Base-by-base conservation (phyloP, 2,329 filamentous ascomycete genomes). In the Alternaria longipes region DNA sequence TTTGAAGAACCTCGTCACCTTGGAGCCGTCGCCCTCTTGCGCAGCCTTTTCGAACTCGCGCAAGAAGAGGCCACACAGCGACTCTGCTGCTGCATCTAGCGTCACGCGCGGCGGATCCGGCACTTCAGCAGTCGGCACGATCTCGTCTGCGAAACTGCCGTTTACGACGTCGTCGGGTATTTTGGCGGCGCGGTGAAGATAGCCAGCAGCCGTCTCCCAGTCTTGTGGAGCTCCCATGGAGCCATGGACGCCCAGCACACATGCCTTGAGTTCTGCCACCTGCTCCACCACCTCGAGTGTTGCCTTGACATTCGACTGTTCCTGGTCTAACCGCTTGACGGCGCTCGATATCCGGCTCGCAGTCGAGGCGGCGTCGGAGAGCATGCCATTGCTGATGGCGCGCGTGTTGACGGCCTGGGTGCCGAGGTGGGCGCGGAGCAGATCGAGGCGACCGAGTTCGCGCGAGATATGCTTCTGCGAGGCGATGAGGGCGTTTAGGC, bases 191-290 rank as follows among this genome's bases (percentile, higher is more conserved):
- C 94, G 88, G 65, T 91, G 88, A 60, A 99, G 86, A 78, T 98
- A 98, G 47, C 87, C 91, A 2, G 95, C 95, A 4, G 95, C 95
- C 3, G 93, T 95, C 80, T 99, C 95, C 95, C 95, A 99, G 81
- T 99, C 95, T 79, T 99, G 95, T 42, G 95, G 93, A 5, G 94
- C 94, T 34, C 94, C 95, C 95, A 99, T 99, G 61, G 92, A 96
- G 18, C 94, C 95, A 26, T 94, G 90, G 11, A 98, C 94, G 44
- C 95, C 95, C 62, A 97, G 88, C 36, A 98, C 92, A 77, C 95
- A 99, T 8, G 95, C 92, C 81, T 98, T 98, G 67, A 99, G 89
- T 84, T 99, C 95, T 5, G 92, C 91, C 14, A 99, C 94, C 81
- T 97, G 94, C 79, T 98, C 94, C 11, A 98, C 95, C 3, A 98